Conservation (phyloP, 106 monocot genomes). For the Phalaenopsis equestris region DNA sequence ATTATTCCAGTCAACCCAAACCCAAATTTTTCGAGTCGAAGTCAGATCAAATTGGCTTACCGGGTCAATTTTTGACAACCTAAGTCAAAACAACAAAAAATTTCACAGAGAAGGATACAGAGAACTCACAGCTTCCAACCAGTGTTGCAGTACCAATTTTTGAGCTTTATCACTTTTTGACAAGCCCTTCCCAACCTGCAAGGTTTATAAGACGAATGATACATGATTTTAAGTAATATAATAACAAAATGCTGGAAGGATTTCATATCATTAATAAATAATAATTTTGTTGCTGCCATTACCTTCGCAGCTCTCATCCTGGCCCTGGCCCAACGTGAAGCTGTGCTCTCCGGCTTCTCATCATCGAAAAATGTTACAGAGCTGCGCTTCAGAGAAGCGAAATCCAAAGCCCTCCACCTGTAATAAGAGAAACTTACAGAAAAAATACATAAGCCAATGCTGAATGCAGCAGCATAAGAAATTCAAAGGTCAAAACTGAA, state of each 20-base stretch:
- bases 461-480: neutral
- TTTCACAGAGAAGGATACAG: neutral
- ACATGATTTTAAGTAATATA: neutral
- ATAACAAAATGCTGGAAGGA: neutral
- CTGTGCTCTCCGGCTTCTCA: slow-evolving; percentile 28
- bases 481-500: neutral
- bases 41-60: no score
- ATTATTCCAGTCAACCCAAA: no score
- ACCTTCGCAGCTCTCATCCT: slow-evolving; percentile 47
- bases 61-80: neutral
- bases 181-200: slow-evolving; percentile 34
- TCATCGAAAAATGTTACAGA: slow-evolving; percentile 37
- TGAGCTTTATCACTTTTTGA: slow-evolving; percentile 39
- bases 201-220: neutral
- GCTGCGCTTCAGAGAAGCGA: slow-evolving; percentile 29
- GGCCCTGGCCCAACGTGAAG: slow-evolving; percentile 43
- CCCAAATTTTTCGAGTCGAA: no score
- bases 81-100: neutral
- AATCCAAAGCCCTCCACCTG: slow-evolving; percentile 55
- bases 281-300: neutral
- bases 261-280: neutral
- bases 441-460: neutral
- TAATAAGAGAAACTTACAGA: neutral
- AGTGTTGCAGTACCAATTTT: slow-evolving; percentile 36
- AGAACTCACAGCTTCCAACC: slow-evolving; percentile 37